Base-by-base conservation (phyloP, 495 filamentous ascomycete species). In the Podospora comata region DNA sequence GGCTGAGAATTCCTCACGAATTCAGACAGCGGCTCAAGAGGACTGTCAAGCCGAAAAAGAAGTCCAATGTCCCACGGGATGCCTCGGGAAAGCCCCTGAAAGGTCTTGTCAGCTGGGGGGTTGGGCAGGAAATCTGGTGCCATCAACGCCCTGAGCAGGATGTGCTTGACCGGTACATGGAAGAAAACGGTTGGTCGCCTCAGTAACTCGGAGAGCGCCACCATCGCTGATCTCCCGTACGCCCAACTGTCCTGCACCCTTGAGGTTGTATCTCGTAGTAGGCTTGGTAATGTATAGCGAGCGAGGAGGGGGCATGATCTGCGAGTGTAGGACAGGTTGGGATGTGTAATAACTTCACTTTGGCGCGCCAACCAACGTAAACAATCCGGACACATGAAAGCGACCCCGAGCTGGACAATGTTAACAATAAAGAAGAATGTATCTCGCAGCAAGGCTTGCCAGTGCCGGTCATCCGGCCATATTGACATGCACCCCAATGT, bases 61-160 rank as follows among this genome's bases (percentile, higher is more conserved):
- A 67, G 68, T 61, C 28, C 58, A 60, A 60, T 59, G 60, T 75
- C 53, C 73, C 72, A 65, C 65, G 66, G 39, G 70, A 74, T 56
- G 57, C 66, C 19, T 67, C 66, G 68, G 68, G 72, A 67, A 67
- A 68, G 56, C 67, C 74, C 9, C 61, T 76, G 19, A 70, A 67
- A 62, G 79, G 75, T 11, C 67, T 78, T 32, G 66, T 78, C 23
- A 79, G 73, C 68, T 78, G 78, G 61, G 74, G 73, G 62, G 71
- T 67, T 64, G 78, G 78, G 60, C 74, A 79, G 32, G 84, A 86
- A 68, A 74, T 85, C 27, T 85, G 80, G 81, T 82, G 82, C 74
- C 84, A 85, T 73, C 71, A 81, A 61, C 75, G 76, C 26, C 83
- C 81, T 23, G 71, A 71, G 9, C 69, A 67, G 53, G 72, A 77